phyloP scores from a whole-genome alignment of 176 grass and related monocot species.

The Avena atlantica region DNA sequence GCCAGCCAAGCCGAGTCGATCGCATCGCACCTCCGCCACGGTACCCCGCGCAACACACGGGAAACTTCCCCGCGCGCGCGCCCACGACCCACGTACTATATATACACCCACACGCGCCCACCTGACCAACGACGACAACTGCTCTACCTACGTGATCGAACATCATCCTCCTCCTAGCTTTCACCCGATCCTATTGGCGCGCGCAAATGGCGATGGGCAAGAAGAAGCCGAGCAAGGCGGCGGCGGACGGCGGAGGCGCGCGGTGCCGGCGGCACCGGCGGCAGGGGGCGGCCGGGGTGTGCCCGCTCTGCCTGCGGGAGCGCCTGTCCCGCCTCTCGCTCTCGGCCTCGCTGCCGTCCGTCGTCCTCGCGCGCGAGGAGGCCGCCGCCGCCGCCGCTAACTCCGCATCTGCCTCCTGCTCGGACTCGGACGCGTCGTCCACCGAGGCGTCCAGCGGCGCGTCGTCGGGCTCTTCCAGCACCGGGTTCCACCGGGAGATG shows the following conservation, averaged over 20 bases:
- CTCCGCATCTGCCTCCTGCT: slow-evolving; percentile 43
- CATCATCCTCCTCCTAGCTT: neutral
- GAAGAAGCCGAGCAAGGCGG: slow-evolving; percentile 34
- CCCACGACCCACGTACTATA: slow-evolving; percentile 17
- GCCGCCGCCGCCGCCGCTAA: neutral
- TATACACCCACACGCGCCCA: neutral
- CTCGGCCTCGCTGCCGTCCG: slow-evolving; percentile 51
- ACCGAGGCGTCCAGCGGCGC: slow-evolving; percentile 19
- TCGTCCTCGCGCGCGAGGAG: slow-evolving; percentile 17
- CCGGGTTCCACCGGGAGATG: slow-evolving; percentile 53
- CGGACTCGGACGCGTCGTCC: slow-evolving; percentile 51
- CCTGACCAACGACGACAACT: neutral
- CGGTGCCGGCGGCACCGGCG: slow-evolving; percentile 66
- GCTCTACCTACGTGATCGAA: neutral
- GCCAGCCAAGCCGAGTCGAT: slow-evolving; percentile 32
- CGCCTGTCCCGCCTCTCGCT: slow-evolving; percentile 60
- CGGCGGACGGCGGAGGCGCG: slow-evolving; percentile 18
- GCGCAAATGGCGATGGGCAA: slow-evolving; percentile 35
- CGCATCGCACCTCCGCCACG: slow-evolving; percentile 38
- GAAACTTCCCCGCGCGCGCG: slow-evolving; percentile 30
- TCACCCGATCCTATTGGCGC: neutral
- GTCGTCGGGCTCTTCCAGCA: slow-evolving; percentile 40
- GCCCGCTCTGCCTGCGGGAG: slow-evolving; percentile 78
- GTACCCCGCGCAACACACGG: slow-evolving; percentile 39
- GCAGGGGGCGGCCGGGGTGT: slow-evolving; percentile 64